Evolutionary conservation across 176 grass and related monocot genomes (phyloP), one percentile per base, ranked within the genome.

Genomic region (Juncus effusus): DNA sequence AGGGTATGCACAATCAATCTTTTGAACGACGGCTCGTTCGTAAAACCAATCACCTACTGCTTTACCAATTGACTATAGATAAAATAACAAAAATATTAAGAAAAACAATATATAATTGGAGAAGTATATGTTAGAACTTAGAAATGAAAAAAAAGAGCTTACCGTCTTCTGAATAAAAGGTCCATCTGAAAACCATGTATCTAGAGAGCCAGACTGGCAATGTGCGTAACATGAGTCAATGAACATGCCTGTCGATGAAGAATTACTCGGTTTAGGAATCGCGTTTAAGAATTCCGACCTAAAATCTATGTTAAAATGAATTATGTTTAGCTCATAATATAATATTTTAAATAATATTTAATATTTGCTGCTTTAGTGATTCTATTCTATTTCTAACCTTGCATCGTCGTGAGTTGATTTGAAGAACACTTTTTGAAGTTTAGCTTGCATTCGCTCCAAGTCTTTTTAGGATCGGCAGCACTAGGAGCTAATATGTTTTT

Each of bases 211-310:
- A 4, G 93, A 92, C 69, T 89, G 88, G 72, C 93, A 97, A 51
- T 97, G 93, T 40, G 88, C 77, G 57, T 84, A 70, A 56, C 93
- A 97, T 38, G 93, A 97, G 74, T 86, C 80, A 51, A 97, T 82
- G 72, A 97, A 97, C 82, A 89, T 89, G 56, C 88, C 85, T 54
- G 75, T 60, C 3, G 84, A 72, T 13, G 76, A 78, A 37, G 74
- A 72, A 0, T 74, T 77, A 37, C 59, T 75, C 7, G 60, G 13
- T 42, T 39, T 76, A 10, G 93, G 85, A 60, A 97, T 72, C 2
- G 82, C 80, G 15, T 78, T 74, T 45, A 97, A 60, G 67, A 92
- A 97, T 12, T 89, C 52, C 45, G 80, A 54, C 78, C 85, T 86
- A 65, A 77, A 97, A 86, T 63, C 93, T 97, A 80, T 41, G 12